Percentiles rank a stretch among this genome's conserved stretches.
These are phyloP conservation scores for Vitis cinerea DNA, from an alignment of 164 flowering plant genomes.

Conservation along the genomic window DNA sequence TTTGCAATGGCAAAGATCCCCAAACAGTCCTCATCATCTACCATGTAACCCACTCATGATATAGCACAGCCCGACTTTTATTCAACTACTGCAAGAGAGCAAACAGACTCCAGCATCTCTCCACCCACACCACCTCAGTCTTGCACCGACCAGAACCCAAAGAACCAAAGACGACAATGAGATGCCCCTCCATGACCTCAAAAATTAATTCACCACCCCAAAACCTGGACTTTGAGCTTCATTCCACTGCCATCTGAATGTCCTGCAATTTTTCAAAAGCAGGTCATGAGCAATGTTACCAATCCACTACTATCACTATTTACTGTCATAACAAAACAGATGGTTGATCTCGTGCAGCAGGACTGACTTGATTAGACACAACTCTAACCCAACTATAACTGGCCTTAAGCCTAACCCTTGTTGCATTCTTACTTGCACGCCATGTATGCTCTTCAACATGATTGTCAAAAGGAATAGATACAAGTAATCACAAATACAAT, in stretches of 20 bases:
- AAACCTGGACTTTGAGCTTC: conserved; percentile 18
- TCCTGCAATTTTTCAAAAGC: conserved; percentile 14
- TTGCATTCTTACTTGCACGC: too few species aligned
- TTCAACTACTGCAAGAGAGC: neutral
- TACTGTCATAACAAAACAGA: too few species aligned
- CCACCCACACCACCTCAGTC: conserved; percentile 16
- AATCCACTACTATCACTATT: neutral
- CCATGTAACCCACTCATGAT: neutral
- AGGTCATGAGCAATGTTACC: neutral
- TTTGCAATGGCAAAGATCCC: conserved; percentile 1
- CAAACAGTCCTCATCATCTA: neutral
- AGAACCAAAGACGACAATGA: conserved; percentile 3
- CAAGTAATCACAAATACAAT: too few species aligned
- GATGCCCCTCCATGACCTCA: neutral
- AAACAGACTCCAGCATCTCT: conserved; percentile 1
- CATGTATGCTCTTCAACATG: too few species aligned
- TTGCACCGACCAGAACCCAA: conserved; percentile 5
- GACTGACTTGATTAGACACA: too few species aligned
- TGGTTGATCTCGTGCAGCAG: too few species aligned
- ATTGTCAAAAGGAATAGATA: too few species aligned
- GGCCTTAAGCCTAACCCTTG: too few species aligned
- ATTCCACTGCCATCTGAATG: neutral
- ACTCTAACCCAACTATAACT: too few species aligned
- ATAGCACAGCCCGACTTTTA: neutral
- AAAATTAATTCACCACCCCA: conserved; percentile 7